phyloP scores from a whole-genome alignment of 306 rosid species.

The Prunus davidiana region DNA sequence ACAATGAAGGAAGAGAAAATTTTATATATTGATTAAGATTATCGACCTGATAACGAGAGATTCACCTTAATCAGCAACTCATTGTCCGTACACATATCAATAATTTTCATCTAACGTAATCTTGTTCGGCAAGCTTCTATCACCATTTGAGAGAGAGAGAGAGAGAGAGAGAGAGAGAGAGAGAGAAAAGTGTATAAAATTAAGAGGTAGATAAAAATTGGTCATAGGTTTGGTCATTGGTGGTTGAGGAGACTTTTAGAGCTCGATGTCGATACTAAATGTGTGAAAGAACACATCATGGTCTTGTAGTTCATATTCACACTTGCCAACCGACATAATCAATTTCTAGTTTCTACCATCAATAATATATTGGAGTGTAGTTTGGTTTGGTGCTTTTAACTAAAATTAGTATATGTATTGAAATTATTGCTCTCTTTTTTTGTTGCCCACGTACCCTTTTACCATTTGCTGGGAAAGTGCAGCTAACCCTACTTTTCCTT shows the following conservation, averaged over 20 bases:
- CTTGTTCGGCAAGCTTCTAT: neutral
- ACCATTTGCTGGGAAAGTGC: neutral
- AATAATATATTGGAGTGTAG: neutral
- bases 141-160: neutral
- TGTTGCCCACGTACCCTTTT: neutral
- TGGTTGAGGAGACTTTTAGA: conserved; percentile 6
- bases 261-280: neutral
- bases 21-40: neutral
- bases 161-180: neutral
- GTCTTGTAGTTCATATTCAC: neutral
- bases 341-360: neutral
- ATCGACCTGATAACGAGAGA: neutral
- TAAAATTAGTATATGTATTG: neutral
- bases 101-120: neutral
- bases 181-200: neutral
- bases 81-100: neutral
- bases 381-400: conserved; percentile 6
- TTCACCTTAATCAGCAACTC: neutral
- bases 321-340: neutral
- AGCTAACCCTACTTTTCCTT: neutral
- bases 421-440: neutral
- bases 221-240: neutral
- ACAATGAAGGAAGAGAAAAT: too few relatives aligned
- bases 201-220: neutral
- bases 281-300: neutral